Evolutionary conservation across 352 stramenopile genomes (phyloP), one percentile per base, ranked within the genome.

Genomic region (Pythium folliculosum): DNA sequence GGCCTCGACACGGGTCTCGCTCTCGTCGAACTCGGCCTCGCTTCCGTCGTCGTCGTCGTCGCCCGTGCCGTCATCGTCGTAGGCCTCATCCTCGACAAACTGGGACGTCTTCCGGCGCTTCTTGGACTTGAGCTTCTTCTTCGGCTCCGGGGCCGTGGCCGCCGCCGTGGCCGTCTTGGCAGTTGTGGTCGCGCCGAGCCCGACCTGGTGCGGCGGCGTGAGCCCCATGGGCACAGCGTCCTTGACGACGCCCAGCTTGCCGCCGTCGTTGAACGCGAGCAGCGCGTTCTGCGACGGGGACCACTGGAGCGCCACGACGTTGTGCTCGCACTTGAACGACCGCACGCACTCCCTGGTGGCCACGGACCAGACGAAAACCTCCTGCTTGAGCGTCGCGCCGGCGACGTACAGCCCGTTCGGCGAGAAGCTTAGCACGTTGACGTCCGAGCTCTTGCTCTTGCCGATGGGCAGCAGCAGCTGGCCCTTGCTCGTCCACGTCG

Each of bases 381-480:
- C 79, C 50, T 91, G 89, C 13, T 81, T 78, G 53, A 86, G 76
- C 12, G 83, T 93, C 22, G 72, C 81, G 3, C 78, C 87, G 0
- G 81, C 82, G 21, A 95, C 65, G 56, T 94, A 92, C 40, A 77
- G 64, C n/a, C 87, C 87, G 63, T 95, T 94, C 0, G 85, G 82
- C 10, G 87, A 95, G 65, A 95, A 94, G 14, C 70, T 77, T 22
- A 94, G 22, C 32, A 90, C 76, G 53, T 92, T 88, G 32, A 94
- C 67, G 67, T 93, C 82, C 6, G 85, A 69, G 50, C 61, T 70
- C 17, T 72, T 86, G 47, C 79, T 90, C 27, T 75, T 81, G 48
- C 77, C 78, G 22, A 87, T 75, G 1, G 87, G 87, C 12, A 95
- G 66, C 67, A 82, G 65, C 12, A 95, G 47, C 45, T 75, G 77